Evolutionary conservation across 345 rosid species (phyloP).

Genomic region (Ceriops decandra): DNA sequence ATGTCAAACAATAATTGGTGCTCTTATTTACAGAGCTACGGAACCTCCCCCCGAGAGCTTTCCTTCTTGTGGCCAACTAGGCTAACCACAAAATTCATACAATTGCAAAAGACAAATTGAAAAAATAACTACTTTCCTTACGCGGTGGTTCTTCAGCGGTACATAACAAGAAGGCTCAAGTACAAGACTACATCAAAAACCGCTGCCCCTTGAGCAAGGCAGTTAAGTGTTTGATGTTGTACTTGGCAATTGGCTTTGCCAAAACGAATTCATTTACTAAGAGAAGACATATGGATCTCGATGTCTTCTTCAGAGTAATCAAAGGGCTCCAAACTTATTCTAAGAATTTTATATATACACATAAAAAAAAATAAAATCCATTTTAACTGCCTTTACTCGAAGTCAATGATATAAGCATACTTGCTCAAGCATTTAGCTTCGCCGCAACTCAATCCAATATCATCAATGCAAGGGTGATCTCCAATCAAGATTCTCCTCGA

Average conservation of each 20-base stretch:
- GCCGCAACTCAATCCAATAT: background rate
- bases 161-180: too few relatives aligned
- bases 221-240: too few relatives aligned
- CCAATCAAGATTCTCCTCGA: constrained; percentile 38
- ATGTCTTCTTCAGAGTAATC: constrained; percentile 1
- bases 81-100: too few relatives aligned
- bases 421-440: background rate
- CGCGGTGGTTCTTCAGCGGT: too few relatives aligned
- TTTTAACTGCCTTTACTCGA: background rate
- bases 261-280: constrained; percentile 1
- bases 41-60: too few relatives aligned
- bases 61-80: too few relatives aligned
- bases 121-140: too few relatives aligned
- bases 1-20: too few relatives aligned
- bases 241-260: background rate
- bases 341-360: background rate
- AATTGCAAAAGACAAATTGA: too few relatives aligned
- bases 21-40: too few relatives aligned
- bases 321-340: background rate
- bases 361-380: background rate
- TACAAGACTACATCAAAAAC: too few relatives aligned
- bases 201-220: too few relatives aligned
- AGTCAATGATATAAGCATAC: background rate
- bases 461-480: constrained; percentile 27
- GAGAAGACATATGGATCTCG: background rate